These are phyloP conservation scores for Omphalea diandra DNA, from an alignment of 441 rosid genomes.

Conservation along the genomic window DNA sequence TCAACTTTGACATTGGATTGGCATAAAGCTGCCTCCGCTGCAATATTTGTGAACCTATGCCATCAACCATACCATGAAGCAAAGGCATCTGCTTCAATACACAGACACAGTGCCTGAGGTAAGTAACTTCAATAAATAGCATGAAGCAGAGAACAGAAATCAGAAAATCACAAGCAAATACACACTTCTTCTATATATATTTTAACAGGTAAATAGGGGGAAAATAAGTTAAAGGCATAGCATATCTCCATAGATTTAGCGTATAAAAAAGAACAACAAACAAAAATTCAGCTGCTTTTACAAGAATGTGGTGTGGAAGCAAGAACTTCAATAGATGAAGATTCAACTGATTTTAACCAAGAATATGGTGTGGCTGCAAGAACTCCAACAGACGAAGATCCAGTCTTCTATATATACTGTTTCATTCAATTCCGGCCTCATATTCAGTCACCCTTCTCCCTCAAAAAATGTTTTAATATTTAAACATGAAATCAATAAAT, in stretches of 20 bases:
- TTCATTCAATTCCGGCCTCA: not conserved
- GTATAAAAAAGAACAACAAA: too few species aligned
- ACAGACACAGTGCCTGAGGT: constrained; percentile 14
- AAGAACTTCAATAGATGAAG: not conserved
- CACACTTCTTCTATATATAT: not conserved
- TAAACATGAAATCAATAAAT: not conserved
- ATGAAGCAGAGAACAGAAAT: not conserved
- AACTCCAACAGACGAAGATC: not conserved
- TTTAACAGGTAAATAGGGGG: not conserved
- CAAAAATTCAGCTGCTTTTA: too few species aligned
- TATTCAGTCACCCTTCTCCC: not conserved
- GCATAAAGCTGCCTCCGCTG: constrained; percentile 95
- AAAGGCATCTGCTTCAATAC: constrained; percentile 58
- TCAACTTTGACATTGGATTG: constrained; percentile 84
- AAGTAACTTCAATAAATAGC: constrained; percentile 20
- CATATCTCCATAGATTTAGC: too few species aligned
- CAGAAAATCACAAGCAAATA: not conserved
- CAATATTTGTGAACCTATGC: constrained; percentile 73
- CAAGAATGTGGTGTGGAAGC: not conserved
- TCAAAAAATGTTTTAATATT: not conserved
- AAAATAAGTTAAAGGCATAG: too few species aligned
- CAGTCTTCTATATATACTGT: not conserved
- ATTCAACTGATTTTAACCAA: too few species aligned
- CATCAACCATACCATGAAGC: constrained; percentile 83
- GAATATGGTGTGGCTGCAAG: not conserved